Evolutionary conservation across 345 rosid species (phyloP).

Genomic region (Citrus sp.): DNA sequence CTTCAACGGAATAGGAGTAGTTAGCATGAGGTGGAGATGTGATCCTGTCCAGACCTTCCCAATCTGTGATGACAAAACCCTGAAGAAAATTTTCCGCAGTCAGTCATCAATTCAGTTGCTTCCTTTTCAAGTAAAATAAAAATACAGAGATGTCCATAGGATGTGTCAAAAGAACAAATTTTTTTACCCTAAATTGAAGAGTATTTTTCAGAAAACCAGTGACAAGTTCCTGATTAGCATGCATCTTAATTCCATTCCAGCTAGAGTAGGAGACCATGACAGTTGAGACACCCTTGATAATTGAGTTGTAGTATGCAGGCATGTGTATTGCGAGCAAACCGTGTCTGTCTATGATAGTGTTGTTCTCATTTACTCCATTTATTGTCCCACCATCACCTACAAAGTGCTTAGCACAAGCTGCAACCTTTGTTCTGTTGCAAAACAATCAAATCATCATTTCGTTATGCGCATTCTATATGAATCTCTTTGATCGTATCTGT

Average conservation of each 20-base stretch:
- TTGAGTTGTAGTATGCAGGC: conserved; percentile 67
- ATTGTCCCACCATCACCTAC: conserved; percentile 96
- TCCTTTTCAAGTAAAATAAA: neutral
- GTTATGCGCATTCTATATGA: neutral
- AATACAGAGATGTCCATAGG: neutral
- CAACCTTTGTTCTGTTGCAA: conserved; percentile 60
- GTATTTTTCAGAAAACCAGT: conserved; percentile 71
- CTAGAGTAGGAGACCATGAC: conserved; percentile 92
- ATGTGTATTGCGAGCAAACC: conserved; percentile 65
- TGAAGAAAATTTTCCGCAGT: conserved; percentile 11
- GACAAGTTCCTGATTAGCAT: conserved; percentile 54
- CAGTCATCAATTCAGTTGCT: conserved; percentile 6
- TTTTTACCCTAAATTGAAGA: conserved; percentile 61
- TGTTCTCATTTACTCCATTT: conserved; percentile 67
- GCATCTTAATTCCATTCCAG: conserved; percentile 91
- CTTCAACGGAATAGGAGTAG: conserved; percentile 51
- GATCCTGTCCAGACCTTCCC: conserved; percentile 67
- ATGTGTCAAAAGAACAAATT: neutral
- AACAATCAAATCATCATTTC: neutral
- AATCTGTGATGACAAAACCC: conserved; percentile 71
- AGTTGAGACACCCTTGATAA: conserved; percentile 82
- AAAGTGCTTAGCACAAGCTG: conserved; percentile 90
- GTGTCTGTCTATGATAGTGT: conserved; percentile 51
- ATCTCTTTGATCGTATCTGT: neutral
- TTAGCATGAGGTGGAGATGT: conserved; percentile 64